These are phyloP conservation scores for Coemansia sp. DNA, from an alignment of 192 early-diverging fungal genomes.

Conservation along the genomic window DNA sequence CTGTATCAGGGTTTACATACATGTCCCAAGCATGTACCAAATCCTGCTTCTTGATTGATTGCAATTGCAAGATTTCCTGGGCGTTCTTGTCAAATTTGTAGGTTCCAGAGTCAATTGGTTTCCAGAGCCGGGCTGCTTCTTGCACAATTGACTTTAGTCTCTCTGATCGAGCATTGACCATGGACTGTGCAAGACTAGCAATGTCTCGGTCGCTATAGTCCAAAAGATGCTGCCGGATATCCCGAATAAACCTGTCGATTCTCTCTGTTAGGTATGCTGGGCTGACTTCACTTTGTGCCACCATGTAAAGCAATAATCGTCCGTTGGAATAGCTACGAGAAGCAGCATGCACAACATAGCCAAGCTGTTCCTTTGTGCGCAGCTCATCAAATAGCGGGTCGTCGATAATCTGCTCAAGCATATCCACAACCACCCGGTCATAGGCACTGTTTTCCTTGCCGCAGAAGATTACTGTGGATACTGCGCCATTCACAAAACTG, in stretches of 20 bases:
- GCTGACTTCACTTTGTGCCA: slow-evolving; percentile 78
- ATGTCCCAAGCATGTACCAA: slow-evolving; percentile 36
- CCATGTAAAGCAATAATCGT: slow-evolving; percentile 53
- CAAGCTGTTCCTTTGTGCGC: slow-evolving; percentile 83
- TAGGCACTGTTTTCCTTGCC: slow-evolving; percentile 61
- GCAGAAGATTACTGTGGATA: slow-evolving; percentile 72
- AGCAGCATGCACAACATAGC: slow-evolving; percentile 44
- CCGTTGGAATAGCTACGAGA: background rate
- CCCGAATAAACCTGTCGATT: slow-evolving; percentile 71
- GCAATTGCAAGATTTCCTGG: slow-evolving; percentile 7
- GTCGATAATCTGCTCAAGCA: slow-evolving; percentile 70
- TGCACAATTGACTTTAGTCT: slow-evolving; percentile 67
- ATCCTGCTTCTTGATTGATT: slow-evolving; percentile 16
- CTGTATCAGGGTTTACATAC: slow-evolving; percentile 30
- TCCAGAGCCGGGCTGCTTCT: slow-evolving; percentile 64
- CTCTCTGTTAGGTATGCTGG: slow-evolving; percentile 74
- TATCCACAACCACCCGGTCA: slow-evolving; percentile 55
- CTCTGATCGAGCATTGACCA: slow-evolving; percentile 59
- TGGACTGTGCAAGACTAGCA: slow-evolving; percentile 57
- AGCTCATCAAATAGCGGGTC: slow-evolving; percentile 86
- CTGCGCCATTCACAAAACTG: slow-evolving; percentile 76
- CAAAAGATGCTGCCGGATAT: slow-evolving; percentile 31
- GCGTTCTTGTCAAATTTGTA: slow-evolving; percentile 70
- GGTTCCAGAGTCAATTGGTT: slow-evolving; percentile 57
- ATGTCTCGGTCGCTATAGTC: slow-evolving; percentile 48